Evolutionary conservation across 768 basidiomycete species (phyloP).

Genomic region (Boletus speciosus): DNA sequence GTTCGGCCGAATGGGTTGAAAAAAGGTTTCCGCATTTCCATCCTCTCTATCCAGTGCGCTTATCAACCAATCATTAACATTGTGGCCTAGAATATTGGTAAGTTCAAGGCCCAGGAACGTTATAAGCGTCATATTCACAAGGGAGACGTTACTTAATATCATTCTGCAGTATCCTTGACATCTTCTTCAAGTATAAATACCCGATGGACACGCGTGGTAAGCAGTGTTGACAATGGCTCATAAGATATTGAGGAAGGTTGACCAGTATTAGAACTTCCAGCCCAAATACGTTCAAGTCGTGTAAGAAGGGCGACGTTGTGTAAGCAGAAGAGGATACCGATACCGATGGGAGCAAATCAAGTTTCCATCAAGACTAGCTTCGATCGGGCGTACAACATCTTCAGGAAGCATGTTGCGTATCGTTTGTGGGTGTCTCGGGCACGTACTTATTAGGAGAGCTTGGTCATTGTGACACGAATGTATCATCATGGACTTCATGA

Average conservation of each 20-base stretch:
- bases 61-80: background rate
- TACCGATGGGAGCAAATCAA: conserved; percentile 6
- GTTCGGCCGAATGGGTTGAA: conserved; percentile 11
- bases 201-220: background rate
- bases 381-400: conserved; percentile 7
- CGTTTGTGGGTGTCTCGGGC: background rate
- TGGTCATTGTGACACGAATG: background rate
- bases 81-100: no score
- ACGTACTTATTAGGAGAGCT: background rate
- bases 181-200: background rate
- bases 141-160: background rate
- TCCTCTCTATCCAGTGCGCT: background rate
- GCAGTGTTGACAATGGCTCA: no score
- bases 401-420: conserved; percentile 9
- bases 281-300: background rate
- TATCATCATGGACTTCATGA: background rate
- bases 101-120: background rate
- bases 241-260: background rate
- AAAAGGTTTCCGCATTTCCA: background rate
- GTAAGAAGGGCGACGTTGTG: background rate
- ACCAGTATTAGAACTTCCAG: background rate
- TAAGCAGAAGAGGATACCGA: background rate
- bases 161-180: background rate
- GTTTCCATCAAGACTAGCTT: conserved; percentile 2
- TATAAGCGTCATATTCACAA: background rate